Percentiles rank a stretch among this genome's conserved stretches.
Evolutionary conservation across 768 basidiomycete genomes (phyloP).

Genomic region (Mycena pura): DNA sequence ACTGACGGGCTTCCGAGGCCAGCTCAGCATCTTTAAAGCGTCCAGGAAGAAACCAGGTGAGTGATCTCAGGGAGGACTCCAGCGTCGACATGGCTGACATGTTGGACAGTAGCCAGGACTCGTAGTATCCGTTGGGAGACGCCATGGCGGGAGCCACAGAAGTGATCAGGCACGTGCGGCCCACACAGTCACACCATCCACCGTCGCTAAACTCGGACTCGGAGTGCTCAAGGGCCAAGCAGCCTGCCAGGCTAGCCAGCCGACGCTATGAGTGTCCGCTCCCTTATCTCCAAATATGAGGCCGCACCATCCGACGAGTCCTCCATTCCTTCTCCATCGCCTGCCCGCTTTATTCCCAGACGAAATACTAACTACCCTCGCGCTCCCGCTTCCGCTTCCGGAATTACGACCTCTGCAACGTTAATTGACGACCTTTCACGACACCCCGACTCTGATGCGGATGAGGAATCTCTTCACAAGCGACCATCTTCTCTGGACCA

Average conservation of each 20-base stretch:
- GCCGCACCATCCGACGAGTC: background rate
- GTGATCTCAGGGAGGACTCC: slow-evolving; percentile 85
- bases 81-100: slow-evolving; percentile 85
- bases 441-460: slow-evolving; percentile 17
- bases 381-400: background rate
- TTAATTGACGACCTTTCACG: slow-evolving; percentile 27
- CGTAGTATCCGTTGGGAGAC: slow-evolving; percentile 74
- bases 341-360: slow-evolving; percentile 19
- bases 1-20: slow-evolving; percentile 92
- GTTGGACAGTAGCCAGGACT: slow-evolving; percentile 84
- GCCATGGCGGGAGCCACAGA: slow-evolving; percentile 52
- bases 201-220: too few species aligned
- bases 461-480: slow-evolving; percentile 18
- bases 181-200: background rate
- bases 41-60: slow-evolving; percentile 96
- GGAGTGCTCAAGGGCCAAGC: too few species aligned
- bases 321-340: slow-evolving; percentile 14
- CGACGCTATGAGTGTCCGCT: background rate
- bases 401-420: slow-evolving; percentile 22
- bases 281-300: background rate
- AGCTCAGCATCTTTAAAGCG: slow-evolving; percentile 97
- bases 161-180: background rate
- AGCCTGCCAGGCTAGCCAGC: too few species aligned
- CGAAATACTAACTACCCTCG: background rate
- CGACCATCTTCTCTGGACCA: background rate